Percentiles rank a stretch among this genome's conserved stretches.
phyloP scores from a whole-genome alignment of 148 eudicot species.

The Mesembryanthemum crystallinum region DNA sequence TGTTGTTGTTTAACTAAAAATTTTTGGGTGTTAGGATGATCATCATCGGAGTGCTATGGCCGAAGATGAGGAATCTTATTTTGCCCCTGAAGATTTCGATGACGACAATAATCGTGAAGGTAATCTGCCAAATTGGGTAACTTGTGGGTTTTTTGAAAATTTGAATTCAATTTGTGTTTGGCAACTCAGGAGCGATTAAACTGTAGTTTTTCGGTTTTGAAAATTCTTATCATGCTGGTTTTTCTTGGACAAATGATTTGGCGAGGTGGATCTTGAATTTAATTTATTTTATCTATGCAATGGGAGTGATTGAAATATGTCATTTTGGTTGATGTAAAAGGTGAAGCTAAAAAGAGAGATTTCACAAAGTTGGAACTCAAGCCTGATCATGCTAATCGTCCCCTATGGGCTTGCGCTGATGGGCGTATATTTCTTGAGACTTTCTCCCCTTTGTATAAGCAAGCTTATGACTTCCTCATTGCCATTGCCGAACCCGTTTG shows the following conservation, averaged over 20 bases:
- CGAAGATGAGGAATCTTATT: conserved; percentile 49
- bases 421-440: conserved; percentile 97
- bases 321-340: conserved; percentile 14
- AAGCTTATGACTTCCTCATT: conserved; percentile 96
- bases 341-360: conserved; percentile 71
- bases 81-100: conserved; percentile 44
- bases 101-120: conserved; percentile 51
- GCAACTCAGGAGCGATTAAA: background rate
- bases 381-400: conserved; percentile 83
- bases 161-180: background rate
- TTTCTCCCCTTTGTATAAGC: conserved; percentile 86
- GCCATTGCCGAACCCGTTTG: conserved; percentile 99
- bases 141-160: conserved; percentile 1
- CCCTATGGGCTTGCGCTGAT: conserved; percentile 98
- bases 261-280: background rate
- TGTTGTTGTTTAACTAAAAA: background rate
- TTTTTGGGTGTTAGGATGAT: conserved; percentile 38
- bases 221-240: background rate
- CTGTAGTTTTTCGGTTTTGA: background rate
- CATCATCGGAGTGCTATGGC: conserved; percentile 28
- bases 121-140: background rate
- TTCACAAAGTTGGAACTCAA: conserved; percentile 87
- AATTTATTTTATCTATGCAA: background rate
- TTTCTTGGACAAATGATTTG: background rate
- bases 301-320: conserved; percentile 18